Evolutionary conservation across 768 basidiomycete species (phyloP), one percentile per base, ranked within the genome.

Genomic region (Naganishia vaughanmartiniae): DNA sequence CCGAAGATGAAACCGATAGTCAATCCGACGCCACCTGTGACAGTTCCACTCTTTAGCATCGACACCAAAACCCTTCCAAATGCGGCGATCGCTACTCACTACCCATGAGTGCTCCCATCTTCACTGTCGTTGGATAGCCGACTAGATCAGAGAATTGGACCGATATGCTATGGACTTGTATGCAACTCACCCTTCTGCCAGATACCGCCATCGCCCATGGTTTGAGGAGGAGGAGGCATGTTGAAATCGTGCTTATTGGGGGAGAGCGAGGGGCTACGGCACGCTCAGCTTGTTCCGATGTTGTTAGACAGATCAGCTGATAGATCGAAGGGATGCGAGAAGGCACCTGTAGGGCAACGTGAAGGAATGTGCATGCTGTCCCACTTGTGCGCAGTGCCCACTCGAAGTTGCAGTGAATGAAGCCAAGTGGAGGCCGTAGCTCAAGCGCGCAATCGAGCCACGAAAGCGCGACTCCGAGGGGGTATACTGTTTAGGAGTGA

Each of bases 1-100:
- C 95, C 95, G 77, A 98, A 98, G 71, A 99, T 89, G 83, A 98
- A 97, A 21, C 96, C 95, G 78, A 97, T 96, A 39, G 93, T 95
- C 55, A 96, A 86, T 15, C 95, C 95, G 66, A 97, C 94, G 70
- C 92, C 91, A 75, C 89, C 90, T 78, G 51, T 14, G 15, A 31
- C 42, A 39, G 1, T 31, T 45, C 54, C 28, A 30, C 48, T 26
- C 15, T 33, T 68, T n/a, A 54, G 67, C n/a, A 39, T 17, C 10
- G 39, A 15, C 56, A 34, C 0, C 54, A 4, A 14, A 42, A 6
- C 24, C n/a, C 33, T 11, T 24, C 15, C 10, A 54, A 28, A 33
- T 5, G 31, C 46, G 45, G 21, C 14, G 19, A 2, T 24, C 19
- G n/a, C 24, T 36, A 73, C 79, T 77, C 56, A 79, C 79, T 76